Base-by-base conservation (phyloP, 768 basidiomycete species). In the Macrolepiota dolichaula region DNA sequence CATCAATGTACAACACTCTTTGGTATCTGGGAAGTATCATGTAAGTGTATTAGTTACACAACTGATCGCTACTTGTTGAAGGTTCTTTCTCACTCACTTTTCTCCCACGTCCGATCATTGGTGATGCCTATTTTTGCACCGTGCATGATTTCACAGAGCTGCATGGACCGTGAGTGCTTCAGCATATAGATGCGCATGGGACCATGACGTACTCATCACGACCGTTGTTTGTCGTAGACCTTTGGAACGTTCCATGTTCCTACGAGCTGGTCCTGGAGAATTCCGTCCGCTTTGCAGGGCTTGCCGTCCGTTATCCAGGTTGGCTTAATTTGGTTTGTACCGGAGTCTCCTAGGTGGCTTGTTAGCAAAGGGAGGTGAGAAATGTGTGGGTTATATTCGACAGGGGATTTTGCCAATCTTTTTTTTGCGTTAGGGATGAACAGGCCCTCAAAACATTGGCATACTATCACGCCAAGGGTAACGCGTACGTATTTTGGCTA, bases 301-400 rank as follows among this genome's bases (percentile, higher is more conserved):
- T 64, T 84, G 37, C 87, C 87, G 7, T 83, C 88, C 0, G 62
- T 86, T 50, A 61, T 85, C 54, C 87, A 91, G 68, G 64, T 91
- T 62, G 64, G 73, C 62, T 70, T 91, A 50, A 74, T 91, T 61
- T 81, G 80, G 70, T 81, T 88, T 67, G 78, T 80, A 5, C 89
- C 89, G 37, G 91, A 92, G 70, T 87, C 85, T 1, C 90, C 91
- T 25, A 82, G 89, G 74, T 92, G 81, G 82, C 74, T 91, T 46
- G 67, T 91, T 61, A 82, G 77, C 71, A 87, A 88, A 69, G 89
- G 89, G 19, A 67, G 68, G 72, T 70, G 49, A 55, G 69, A 32
- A 11, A 19, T 11, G 5, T 3, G 3, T 1, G 17, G 36, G 13
- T 15, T 47, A 17, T 27, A 9, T 19, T 44, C 6, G 2, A 22